Conservation (phyloP, 2,329 filamentous ascomycete species). For the Didymellaceae sp. region DNA sequence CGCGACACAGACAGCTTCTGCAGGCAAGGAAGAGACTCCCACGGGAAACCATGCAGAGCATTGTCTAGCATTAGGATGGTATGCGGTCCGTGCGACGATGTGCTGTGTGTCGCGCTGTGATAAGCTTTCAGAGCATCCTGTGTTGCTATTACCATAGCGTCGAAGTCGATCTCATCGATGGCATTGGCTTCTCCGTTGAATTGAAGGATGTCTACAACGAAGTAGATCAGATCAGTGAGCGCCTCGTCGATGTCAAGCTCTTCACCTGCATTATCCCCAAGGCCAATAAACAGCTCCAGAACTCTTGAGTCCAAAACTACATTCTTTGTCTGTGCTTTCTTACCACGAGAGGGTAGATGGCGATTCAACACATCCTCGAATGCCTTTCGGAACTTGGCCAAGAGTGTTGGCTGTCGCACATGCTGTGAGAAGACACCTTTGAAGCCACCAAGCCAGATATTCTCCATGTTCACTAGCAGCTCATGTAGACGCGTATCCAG, state of each 20-base stretch:
- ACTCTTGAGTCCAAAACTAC: slow-evolving; percentile 70
- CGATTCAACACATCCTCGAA: slow-evolving; percentile 83
- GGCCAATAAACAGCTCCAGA: slow-evolving; percentile 84
- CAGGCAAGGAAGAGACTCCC: slow-evolving; percentile 93
- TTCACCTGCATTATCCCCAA: slow-evolving; percentile 74
- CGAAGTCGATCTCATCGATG: slow-evolving; percentile 97
- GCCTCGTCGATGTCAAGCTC: slow-evolving; percentile 82
- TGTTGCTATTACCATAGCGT: slow-evolving; percentile 85
- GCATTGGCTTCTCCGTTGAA: slow-evolving; percentile 96
- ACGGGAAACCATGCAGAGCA: slow-evolving; percentile 86
- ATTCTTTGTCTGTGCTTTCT: slow-evolving; percentile 58
- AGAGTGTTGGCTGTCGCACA: slow-evolving; percentile 64
- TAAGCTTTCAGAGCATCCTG: slow-evolving; percentile 84
- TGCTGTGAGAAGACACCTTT: slow-evolving; percentile 89
- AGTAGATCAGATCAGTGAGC: slow-evolving; percentile 91
- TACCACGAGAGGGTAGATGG: slow-evolving; percentile 81
- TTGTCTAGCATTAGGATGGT: slow-evolving; percentile 93
- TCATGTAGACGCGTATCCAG: slow-evolving; percentile 79
- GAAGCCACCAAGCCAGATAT: slow-evolving; percentile 94
- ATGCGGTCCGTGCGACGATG: slow-evolving; percentile 61
- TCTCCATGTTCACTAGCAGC: slow-evolving; percentile 84
- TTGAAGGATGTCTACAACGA: slow-evolving; percentile 93
- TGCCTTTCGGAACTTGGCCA: slow-evolving; percentile 77
- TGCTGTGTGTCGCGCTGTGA: slow-evolving; percentile 59
- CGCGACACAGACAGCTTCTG: slow-evolving; percentile 80